Evolutionary conservation across 306 rosid genomes (phyloP).

Genomic region (Prunus padus): DNA sequence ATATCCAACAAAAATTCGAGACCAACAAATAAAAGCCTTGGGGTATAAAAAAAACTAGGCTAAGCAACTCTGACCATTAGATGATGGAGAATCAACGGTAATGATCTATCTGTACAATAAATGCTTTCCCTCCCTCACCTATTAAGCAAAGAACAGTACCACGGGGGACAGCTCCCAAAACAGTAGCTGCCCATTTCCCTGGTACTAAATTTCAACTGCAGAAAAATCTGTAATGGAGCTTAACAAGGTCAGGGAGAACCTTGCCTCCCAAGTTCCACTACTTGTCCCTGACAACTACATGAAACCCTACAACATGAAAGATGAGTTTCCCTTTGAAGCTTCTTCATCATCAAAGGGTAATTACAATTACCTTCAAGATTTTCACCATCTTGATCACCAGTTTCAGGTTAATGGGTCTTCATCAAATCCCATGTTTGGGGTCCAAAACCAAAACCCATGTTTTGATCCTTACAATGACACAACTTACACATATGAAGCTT

Average conservation of each 20-base stretch:
- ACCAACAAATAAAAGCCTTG: background rate
- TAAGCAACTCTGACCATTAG: constrained; percentile 46
- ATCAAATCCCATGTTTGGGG: constrained; percentile 43
- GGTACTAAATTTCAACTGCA: background rate
- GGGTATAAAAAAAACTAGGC: constrained; percentile 8
- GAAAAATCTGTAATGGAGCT: constrained; percentile 48
- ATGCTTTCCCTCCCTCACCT: constrained; percentile 36
- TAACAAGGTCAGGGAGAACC: constrained; percentile 38
- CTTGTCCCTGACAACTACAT: constrained; percentile 36
- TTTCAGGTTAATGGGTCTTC: constrained; percentile 39
- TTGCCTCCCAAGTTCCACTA: constrained; percentile 28
- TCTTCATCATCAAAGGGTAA: constrained; percentile 43
- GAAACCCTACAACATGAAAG: constrained; percentile 38
- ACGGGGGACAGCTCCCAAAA: constrained; percentile 14
- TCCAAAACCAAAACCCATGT: constrained; percentile 40
- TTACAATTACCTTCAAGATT: constrained; percentile 57
- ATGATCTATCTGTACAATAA: constrained; percentile 32
- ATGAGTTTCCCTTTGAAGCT: constrained; percentile 40
- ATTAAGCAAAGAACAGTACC: constrained; percentile 42
- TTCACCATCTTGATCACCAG: constrained; percentile 45
- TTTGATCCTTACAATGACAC: constrained; percentile 39
- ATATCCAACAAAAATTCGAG: constrained; percentile 18
- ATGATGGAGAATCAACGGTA: constrained; percentile 30
- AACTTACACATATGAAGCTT: constrained; percentile 27
- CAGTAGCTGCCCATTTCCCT: constrained; percentile 23